These are phyloP conservation scores for Lophiostoma macrostomum DNA, from an alignment of 495 filamentous ascomycete species.

Conservation along the genomic window DNA sequence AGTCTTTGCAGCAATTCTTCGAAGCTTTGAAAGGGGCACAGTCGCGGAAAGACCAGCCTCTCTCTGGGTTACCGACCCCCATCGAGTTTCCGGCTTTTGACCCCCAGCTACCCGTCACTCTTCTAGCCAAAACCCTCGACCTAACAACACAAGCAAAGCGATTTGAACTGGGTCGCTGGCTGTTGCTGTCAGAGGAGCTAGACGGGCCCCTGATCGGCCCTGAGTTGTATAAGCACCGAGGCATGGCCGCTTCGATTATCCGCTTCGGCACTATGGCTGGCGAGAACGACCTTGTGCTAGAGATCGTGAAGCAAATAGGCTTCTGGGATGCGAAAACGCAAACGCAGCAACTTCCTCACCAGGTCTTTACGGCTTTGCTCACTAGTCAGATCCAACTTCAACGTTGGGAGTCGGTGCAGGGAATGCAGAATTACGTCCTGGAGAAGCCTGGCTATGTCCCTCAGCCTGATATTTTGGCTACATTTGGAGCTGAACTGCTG, in stretches of 20 bases:
- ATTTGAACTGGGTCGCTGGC: slow-evolving; percentile 53
- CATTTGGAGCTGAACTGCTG: slow-evolving; percentile 31
- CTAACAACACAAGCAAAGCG: slow-evolving; percentile 48
- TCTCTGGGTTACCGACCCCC: slow-evolving; percentile 5
- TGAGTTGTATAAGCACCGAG: slow-evolving; percentile 47
- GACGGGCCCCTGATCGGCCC: slow-evolving; percentile 56
- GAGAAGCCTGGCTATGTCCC: slow-evolving; percentile 30
- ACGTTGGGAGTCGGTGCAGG: slow-evolving; percentile 49
- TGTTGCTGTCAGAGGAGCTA: slow-evolving; percentile 53
- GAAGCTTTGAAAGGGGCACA: slow-evolving; percentile 6
- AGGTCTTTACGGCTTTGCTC: slow-evolving; percentile 51
- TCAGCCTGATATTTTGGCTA: slow-evolving; percentile 29
- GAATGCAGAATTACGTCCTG: slow-evolving; percentile 46
- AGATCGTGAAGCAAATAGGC: slow-evolving; percentile 39
- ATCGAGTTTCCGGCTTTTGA: slow-evolving; percentile 37
- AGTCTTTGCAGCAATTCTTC: slow-evolving; percentile 35
- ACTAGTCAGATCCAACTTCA: slow-evolving; percentile 48
- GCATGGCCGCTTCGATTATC: slow-evolving; percentile 55
- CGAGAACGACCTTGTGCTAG: slow-evolving; percentile 47
- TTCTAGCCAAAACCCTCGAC: slow-evolving; percentile 54
- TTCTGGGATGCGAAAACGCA: neutral
- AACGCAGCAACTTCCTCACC: slow-evolving; percentile 25
- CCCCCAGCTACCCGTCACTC: slow-evolving; percentile 48
- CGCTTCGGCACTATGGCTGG: slow-evolving; percentile 55
- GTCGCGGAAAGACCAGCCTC: slow-evolving; percentile 1